A percentile compares a stretch with the other conserved stretches of the same genome.
phyloP scores from a whole-genome alignment of 768 basidiomycete species.

The Mycena venus region DNA sequence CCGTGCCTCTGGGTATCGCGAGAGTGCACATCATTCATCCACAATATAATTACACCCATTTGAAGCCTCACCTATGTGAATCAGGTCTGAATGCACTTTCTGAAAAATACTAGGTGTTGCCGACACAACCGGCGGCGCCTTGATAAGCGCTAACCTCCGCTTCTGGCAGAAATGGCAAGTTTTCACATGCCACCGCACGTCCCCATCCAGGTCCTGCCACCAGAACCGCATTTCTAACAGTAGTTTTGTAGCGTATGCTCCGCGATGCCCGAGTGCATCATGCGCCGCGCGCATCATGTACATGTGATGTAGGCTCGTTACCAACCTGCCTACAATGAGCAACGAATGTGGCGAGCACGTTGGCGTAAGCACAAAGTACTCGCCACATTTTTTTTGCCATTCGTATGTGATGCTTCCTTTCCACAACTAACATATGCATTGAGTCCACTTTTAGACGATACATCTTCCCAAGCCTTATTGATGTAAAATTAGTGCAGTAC shows the following conservation, averaged over 20 bases:
- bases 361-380: no score
- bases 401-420: not conserved
- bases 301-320: not conserved
- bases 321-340: no score
- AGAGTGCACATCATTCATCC: not conserved
- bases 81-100: constrained; percentile 37
- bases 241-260: constrained; percentile 11
- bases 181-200: constrained; percentile 46
- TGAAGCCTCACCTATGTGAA: constrained; percentile 37
- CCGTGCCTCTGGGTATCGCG: not conserved
- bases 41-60: constrained; percentile 38
- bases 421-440: constrained; percentile 7
- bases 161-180: constrained; percentile 50
- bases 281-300: constrained; percentile 20
- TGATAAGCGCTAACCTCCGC: constrained; percentile 32
- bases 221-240: constrained; percentile 34
- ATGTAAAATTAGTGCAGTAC: constrained; percentile 41
- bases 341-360: no score
- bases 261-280: constrained; percentile 33
- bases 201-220: constrained; percentile 36
- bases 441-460: not conserved
- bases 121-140: constrained; percentile 44
- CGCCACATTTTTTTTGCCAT: no score
- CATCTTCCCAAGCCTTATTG: constrained; percentile 38
- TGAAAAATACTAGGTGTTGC: constrained; percentile 28